Evolutionary conservation across 148 eudicot genomes (phyloP).

Genomic region (Agrostemma githago): DNA sequence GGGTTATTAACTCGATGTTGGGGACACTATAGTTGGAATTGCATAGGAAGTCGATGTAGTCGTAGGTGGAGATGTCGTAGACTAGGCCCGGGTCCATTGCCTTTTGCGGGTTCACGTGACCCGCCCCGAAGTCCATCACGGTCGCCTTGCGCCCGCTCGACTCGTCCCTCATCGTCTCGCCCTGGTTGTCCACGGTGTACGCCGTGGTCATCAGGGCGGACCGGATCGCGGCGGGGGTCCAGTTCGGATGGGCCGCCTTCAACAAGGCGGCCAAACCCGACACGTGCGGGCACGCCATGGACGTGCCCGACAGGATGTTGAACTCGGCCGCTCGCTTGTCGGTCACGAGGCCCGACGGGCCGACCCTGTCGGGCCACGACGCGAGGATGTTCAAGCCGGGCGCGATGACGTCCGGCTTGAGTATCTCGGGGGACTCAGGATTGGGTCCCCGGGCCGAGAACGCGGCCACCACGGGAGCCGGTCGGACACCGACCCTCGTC

Average conservation of each 20-base stretch:
- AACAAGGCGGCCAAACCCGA: conserved; percentile 76
- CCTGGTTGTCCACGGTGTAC: conserved; percentile 51
- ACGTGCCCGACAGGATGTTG: conserved; percentile 85
- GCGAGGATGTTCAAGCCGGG: conserved; percentile 91
- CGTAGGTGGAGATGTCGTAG: conserved; percentile 58
- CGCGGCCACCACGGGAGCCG: conserved; percentile 88
- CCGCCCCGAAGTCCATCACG: conserved; percentile 85
- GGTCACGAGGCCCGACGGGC: conserved; percentile 60
- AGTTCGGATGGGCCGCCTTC: conserved; percentile 86
- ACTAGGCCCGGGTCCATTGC: conserved; percentile 91
- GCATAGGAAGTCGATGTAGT: conserved; percentile 78
- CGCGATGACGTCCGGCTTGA: conserved; percentile 85
- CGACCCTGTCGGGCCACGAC: conserved; percentile 69
- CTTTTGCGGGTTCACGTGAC: conserved; percentile 84
- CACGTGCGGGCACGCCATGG: conserved; percentile 97
- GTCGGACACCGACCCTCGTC: conserved; percentile 57
- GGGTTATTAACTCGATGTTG: conserved; percentile 59
- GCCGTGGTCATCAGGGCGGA: conserved; percentile 91
- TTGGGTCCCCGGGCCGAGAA: conserved; percentile 94
- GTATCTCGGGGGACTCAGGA: conserved; percentile 70
- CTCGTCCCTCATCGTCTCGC: conserved; percentile 57
- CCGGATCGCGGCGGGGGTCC: conserved; percentile 86
- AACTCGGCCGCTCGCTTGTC: conserved; percentile 69
- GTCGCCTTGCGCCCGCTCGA: conserved; percentile 63
- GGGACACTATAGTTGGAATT: conserved; percentile 61